Conservation (phyloP, 148 eudicot genomes). For the Chenopodium formosanum region DNA sequence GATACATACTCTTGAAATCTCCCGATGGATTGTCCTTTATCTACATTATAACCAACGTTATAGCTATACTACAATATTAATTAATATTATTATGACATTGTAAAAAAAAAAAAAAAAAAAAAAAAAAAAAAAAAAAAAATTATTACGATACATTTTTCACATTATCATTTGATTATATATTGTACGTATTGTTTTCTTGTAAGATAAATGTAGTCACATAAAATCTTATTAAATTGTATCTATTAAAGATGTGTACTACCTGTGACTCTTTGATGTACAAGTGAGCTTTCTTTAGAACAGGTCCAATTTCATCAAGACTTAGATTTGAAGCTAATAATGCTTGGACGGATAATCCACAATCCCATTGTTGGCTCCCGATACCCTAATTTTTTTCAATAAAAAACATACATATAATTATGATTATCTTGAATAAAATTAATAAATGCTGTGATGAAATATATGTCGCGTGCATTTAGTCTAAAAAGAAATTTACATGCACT, state of each 20-base stretch:
- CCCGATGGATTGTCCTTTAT: slow-evolving; percentile 50
- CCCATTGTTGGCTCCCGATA: slow-evolving; percentile 55
- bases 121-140: no score
- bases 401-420: no score
- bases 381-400: background rate
- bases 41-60: slow-evolving; percentile 15
- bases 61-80: no score
- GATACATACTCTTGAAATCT: slow-evolving; percentile 45
- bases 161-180: no score
- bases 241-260: slow-evolving; percentile 16
- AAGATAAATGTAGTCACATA: no score
- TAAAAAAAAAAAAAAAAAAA: no score
- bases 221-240: no score
- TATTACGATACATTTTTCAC: no score
- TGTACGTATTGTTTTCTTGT: no score
- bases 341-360: slow-evolving; percentile 44
- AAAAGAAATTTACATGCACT: background rate
- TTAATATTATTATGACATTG: no score
- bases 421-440: background rate
- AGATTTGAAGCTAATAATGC: slow-evolving; percentile 41
- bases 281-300: slow-evolving; percentile 37
- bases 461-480: no score
- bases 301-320: slow-evolving; percentile 28
- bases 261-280: slow-evolving; percentile 46
- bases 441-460: no score